Base-by-base conservation (phyloP, 495 filamentous ascomycete genomes). In the Thermochaetoides thermophila region DNA sequence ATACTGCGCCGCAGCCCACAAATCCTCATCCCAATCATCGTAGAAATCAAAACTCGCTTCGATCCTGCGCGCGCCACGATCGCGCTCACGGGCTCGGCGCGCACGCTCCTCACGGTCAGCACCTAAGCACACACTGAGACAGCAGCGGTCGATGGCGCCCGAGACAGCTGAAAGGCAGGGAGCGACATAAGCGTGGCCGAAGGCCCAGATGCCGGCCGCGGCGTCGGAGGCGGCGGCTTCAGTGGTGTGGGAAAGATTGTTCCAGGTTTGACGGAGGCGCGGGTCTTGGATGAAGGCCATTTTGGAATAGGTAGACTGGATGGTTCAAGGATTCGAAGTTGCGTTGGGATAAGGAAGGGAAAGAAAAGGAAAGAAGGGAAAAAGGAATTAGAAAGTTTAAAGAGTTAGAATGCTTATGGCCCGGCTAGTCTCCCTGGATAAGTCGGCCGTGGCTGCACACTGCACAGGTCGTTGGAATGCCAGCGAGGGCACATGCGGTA, bases 31-130 rank as follows among this genome's bases (percentile, higher is more conserved):
- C 84, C 87, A 94, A 48, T 94, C 86, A 52, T 97, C 89, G 60
- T 97, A 97, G 61, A 97, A 97, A 45, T 94, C 91, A 44, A 97
- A 97, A 41, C 71, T 81, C 25, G 77, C 73, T 49, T 93, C 85
- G 17, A 81, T 76, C 41, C 77, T 61, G 6, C 50, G 39, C 1
- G 59, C 55, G 7, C 66, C 64, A 8, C 61, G 50, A 9, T 57
- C 71, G 19, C 66, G 56, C 38, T 70, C 65, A 24, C 68, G 63
- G 32, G 71, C 64, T 28, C 84, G 70, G 4, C 80, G 73, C 15
- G 73, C 59, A 25, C 78, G 78, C 44, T 83, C 82, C 36, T 86
- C 80, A 31, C 73, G 73, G 45, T 62, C 69, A n/a, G n/a, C n/a
- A 11, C 79, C 75, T 17, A 84, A 65, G 53, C 84, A 93, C 1